These are phyloP conservation scores for Alternaria ethzedia DNA, from an alignment of 2,329 filamentous ascomycete genomes.

Conservation along the genomic window DNA sequence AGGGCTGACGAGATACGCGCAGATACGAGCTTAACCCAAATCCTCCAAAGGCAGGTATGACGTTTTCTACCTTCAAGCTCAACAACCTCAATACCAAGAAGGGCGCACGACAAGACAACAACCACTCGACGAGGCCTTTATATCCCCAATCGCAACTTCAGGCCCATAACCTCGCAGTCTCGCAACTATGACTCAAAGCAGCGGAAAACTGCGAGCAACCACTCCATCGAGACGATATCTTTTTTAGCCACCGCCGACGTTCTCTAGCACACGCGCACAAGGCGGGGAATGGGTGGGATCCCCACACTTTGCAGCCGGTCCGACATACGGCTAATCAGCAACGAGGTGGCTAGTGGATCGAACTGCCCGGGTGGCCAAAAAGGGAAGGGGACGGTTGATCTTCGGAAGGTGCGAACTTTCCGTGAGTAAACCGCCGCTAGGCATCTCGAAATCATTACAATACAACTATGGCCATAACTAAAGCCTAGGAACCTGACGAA, in stretches of 20 bases:
- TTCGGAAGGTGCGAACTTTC: not conserved
- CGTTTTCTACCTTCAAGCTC: not conserved
- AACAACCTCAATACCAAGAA: not conserved
- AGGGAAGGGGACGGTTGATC: not conserved
- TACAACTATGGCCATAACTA: not conserved
- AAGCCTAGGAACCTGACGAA: not conserved
- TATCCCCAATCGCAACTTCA: not conserved
- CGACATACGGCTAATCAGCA: not conserved
- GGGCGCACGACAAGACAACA: no score
- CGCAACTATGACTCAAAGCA: conserved; percentile 4
- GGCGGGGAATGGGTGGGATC: not conserved
- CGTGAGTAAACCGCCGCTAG: conserved; percentile 1
- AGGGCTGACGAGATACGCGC: not conserved
- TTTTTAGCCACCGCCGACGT: conserved; percentile 1
- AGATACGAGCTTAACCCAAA: not conserved
- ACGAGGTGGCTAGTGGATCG: not conserved
- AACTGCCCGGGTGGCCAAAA: not conserved
- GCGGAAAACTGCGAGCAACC: conserved; percentile 19
- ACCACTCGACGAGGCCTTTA: not conserved
- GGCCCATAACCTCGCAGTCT: not conserved
- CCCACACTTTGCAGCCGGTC: not conserved
- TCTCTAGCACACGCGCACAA: not conserved
- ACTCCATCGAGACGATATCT: not conserved
- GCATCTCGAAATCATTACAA: not conserved
- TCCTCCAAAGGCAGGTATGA: not conserved